phyloP scores from a whole-genome alignment of 2,329 filamentous ascomycete species.

The Xylaria sp. region DNA sequence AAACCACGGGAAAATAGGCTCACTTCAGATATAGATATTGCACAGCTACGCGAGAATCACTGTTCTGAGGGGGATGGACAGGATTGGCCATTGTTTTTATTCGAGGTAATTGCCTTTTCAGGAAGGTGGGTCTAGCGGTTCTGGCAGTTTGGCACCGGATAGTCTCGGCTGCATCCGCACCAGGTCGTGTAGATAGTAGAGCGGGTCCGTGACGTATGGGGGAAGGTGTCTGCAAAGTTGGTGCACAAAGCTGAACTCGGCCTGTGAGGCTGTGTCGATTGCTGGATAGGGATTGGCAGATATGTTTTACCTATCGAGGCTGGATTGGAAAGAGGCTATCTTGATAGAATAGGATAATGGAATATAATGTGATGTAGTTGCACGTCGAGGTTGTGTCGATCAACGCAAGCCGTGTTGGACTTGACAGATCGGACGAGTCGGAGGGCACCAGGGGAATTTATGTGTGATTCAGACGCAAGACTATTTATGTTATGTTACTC shows the following conservation, averaged over 20 bases:
- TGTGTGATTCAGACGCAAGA: constrained; percentile 20
- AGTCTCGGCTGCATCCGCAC: constrained; percentile 39
- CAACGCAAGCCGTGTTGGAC: constrained; percentile 25
- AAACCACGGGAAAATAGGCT: too few species aligned
- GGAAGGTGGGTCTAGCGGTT: constrained; percentile 30
- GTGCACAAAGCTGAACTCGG: constrained; percentile 31
- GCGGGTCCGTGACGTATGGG: constrained; percentile 4
- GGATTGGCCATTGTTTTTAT: constrained; percentile 41
- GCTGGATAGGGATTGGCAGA: constrained; percentile 11
- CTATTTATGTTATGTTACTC: background rate
- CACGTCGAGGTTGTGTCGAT: constrained; percentile 28
- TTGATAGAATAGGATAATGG: constrained; percentile 29
- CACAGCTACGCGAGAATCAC: constrained; percentile 42
- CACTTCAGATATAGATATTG: constrained; percentile 46
- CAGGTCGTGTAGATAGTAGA: background rate
- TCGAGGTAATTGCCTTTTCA: constrained; percentile 34
- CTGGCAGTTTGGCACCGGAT: constrained; percentile 16
- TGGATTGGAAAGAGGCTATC: background rate
- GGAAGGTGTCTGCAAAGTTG: constrained; percentile 28
- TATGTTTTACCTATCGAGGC: background rate
- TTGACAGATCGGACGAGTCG: constrained; percentile 28
- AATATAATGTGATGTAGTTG: constrained; percentile 27
- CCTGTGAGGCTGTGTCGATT: constrained; percentile 15
- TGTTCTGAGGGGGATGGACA: constrained; percentile 29
- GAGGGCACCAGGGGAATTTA: constrained; percentile 34